These are phyloP conservation scores for Drechslera avenae DNA, from an alignment of 2,329 filamentous ascomycete species.

Conservation along the genomic window DNA sequence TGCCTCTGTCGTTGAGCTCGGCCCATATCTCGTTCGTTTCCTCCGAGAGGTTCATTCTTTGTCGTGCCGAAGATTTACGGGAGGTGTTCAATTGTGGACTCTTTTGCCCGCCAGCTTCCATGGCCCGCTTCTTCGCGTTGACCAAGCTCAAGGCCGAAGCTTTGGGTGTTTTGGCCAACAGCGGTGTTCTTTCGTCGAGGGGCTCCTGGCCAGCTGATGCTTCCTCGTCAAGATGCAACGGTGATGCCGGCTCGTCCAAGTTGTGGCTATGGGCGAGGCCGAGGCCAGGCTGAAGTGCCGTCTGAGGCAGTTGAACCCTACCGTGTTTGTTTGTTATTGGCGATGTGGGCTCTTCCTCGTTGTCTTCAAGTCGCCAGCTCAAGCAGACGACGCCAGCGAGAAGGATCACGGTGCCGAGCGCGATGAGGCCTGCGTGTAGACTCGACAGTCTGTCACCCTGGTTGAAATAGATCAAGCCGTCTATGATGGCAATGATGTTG, in stretches of 20 bases:
- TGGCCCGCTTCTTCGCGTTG: constrained; percentile 32
- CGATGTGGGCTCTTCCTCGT: constrained; percentile 62
- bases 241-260: constrained; percentile 55
- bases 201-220: constrained; percentile 32
- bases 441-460: constrained; percentile 80
- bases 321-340: constrained; percentile 44
- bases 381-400: constrained; percentile 87
- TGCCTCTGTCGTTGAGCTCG: constrained; percentile 72
- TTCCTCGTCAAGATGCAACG: constrained; percentile 37
- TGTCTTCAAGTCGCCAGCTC: constrained; percentile 89
- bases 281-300: constrained; percentile 78
- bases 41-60: constrained; percentile 59
- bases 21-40: constrained; percentile 86
- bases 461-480: constrained; percentile 95
- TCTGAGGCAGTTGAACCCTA: constrained; percentile 57
- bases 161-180: constrained; percentile 42
- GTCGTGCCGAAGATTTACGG: constrained; percentile 34
- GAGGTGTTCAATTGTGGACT: constrained; percentile 33
- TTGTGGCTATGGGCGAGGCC: constrained; percentile 76
- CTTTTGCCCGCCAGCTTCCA: constrained; percentile 21
- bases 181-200: constrained; percentile 44
- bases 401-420: constrained; percentile 83
- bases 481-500: constrained; percentile 97
- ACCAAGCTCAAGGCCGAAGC: constrained; percentile 35
- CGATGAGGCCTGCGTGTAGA: constrained; percentile 78